A percentile compares a stretch with the other conserved stretches of the same genome.
phyloP scores from a whole-genome alignment of 768 basidiomycete species.

The Pisolithus orientalis region DNA sequence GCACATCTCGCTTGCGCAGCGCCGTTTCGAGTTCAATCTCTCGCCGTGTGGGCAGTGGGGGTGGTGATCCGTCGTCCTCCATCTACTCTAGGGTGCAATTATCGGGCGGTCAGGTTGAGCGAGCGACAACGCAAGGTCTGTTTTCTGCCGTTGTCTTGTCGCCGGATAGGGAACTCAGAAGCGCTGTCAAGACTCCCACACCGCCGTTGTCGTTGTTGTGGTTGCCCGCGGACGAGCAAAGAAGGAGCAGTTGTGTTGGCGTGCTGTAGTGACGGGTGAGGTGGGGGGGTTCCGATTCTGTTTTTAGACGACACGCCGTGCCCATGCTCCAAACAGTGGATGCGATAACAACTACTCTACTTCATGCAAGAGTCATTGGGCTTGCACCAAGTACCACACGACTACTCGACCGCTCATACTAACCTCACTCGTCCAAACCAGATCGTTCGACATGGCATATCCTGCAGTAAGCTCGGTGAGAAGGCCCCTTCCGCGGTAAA shows the following conservation, averaged over 20 bases:
- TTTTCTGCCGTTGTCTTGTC: background rate
- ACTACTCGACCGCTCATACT: no score
- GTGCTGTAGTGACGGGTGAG: background rate
- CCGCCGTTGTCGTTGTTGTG: background rate
- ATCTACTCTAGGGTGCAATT: background rate
- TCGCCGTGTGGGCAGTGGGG: slow-evolving; percentile 53
- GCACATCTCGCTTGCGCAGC: slow-evolving; percentile 68
- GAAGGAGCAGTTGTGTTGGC: background rate
- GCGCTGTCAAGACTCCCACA: background rate
- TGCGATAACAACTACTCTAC: no score
- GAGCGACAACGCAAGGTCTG: background rate
- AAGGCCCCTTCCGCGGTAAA: no score
- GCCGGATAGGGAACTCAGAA: background rate
- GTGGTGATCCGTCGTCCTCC: slow-evolving; percentile 29
- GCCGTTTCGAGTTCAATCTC: slow-evolving; percentile 79
- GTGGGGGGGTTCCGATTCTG: background rate
- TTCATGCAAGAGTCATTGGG: no score
- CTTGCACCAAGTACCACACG: no score
- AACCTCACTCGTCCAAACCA: no score
- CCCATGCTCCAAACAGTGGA: no score
- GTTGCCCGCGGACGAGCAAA: background rate
- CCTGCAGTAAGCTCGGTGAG: no score
- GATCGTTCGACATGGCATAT: no score
- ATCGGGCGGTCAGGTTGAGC: background rate
- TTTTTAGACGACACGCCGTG: background rate